A percentile compares a stretch with the other conserved stretches of the same genome.
Evolutionary conservation across 2,329 filamentous ascomycete genomes (phyloP).

Genomic region (Lasiodiplodia theobromae): DNA sequence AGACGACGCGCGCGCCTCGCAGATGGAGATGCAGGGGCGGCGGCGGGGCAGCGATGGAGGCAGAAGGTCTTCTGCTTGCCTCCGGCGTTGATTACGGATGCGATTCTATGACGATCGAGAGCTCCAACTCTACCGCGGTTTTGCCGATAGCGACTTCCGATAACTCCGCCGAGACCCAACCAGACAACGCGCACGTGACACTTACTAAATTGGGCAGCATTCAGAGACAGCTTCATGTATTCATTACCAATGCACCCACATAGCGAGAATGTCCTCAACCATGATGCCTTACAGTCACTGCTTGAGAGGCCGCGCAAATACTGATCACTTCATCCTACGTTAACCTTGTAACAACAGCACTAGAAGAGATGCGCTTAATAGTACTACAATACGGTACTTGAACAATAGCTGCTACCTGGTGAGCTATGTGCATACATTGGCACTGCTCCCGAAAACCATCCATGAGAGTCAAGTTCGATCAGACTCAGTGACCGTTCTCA

Average conservation of each 20-base stretch:
- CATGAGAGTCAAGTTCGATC: background rate
- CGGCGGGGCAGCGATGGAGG: constrained; percentile 16
- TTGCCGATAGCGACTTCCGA: constrained; percentile 11
- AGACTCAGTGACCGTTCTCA: background rate
- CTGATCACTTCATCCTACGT: background rate
- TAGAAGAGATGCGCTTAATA: no score
- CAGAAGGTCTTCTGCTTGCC: constrained; percentile 14
- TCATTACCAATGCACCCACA: no score
- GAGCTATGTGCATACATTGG: no score
- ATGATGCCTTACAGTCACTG: no score
- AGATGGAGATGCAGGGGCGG: constrained; percentile 21
- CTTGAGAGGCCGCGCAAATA: background rate
- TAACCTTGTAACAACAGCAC: no score
- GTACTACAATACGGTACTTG: background rate
- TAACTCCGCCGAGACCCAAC: constrained; percentile 10
- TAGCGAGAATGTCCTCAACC: no score
- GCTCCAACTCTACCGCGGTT: background rate
- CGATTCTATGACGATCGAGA: constrained; percentile 27
- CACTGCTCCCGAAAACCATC: no score
- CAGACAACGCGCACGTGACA: background rate
- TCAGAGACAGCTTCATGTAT: background rate
- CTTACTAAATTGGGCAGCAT: background rate
- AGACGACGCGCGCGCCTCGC: constrained; percentile 12
- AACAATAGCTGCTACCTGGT: no score
- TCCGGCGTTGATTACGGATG: constrained; percentile 23